Evolutionary conservation across 1,284 basidiomycete genomes (phyloP).

Genomic region (Mixia osmundae): DNA sequence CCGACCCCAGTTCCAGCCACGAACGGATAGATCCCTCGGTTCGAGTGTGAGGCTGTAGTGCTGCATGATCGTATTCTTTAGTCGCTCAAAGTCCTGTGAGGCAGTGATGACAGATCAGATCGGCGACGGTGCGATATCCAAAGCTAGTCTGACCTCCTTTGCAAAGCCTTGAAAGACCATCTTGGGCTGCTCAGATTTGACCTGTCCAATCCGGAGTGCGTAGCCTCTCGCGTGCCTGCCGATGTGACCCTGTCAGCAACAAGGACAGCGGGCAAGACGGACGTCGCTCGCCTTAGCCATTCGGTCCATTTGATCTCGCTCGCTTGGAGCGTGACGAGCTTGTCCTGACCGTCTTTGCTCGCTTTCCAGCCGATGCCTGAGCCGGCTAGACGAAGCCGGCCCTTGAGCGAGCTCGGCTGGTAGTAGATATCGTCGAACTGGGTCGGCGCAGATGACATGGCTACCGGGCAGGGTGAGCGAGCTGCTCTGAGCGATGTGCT

Average conservation of each 20-base stretch:
- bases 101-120: not conserved
- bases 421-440: too few species aligned
- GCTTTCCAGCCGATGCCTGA: slow-evolving; percentile 78
- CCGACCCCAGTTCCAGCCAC: slow-evolving; percentile 98
- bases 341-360: slow-evolving; percentile 31
- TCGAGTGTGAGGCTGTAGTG: slow-evolving; percentile 70
- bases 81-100: slow-evolving; percentile 19
- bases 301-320: slow-evolving; percentile 62
- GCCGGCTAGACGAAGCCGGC: slow-evolving; percentile 57
- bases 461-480: too few species aligned
- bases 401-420: too few species aligned
- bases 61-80: slow-evolving; percentile 21
- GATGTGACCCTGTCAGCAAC: not conserved
- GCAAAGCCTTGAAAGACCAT: slow-evolving; percentile 77
- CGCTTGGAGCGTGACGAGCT: slow-evolving; percentile 40
- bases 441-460: too few species aligned
- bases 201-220: slow-evolving; percentile 50
- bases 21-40: slow-evolving; percentile 60
- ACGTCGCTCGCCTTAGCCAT: slow-evolving; percentile 46
- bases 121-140: slow-evolving; percentile 1
- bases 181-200: slow-evolving; percentile 35
- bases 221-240: slow-evolving; percentile 64
- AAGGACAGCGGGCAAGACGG: not conserved
- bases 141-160: slow-evolving; percentile 40
- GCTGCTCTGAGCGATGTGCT: too few species aligned